These are phyloP conservation scores for Aspergillus ruber DNA, from an alignment of 2,329 filamentous ascomycete species.

Conservation along the genomic window DNA sequence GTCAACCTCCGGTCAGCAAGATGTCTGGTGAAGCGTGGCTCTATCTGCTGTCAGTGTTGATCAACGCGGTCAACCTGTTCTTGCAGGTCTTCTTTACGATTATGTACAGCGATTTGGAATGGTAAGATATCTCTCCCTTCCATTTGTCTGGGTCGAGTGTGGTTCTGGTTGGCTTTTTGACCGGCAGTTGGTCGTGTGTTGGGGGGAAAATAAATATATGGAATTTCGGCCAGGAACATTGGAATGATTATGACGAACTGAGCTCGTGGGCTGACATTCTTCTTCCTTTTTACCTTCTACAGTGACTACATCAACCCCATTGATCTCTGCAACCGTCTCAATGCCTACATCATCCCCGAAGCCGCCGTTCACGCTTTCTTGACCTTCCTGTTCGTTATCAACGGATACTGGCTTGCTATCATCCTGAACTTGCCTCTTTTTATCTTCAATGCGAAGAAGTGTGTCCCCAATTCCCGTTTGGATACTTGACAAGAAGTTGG, in stretches of 20 bases:
- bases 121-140: conserved; percentile 54
- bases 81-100: conserved; percentile 99
- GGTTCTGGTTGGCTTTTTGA: too few species aligned
- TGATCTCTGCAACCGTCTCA: conserved; percentile 99
- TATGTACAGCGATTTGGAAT: conserved; percentile 99
- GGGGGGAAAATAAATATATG: background rate
- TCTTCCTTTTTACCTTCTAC: conserved; percentile 9
- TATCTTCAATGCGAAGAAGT: conserved; percentile 97
- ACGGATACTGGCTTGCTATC: conserved; percentile 95
- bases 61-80: conserved; percentile 99
- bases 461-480: conserved; percentile 38
- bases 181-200: background rate
- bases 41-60: conserved; percentile 93
- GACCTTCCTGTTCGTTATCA: conserved; percentile 93
- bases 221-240: background rate
- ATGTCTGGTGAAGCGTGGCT: conserved; percentile 99
- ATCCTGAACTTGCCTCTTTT: conserved; percentile 87
- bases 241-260: conserved; percentile 6
- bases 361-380: conserved; percentile 94
- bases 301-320: conserved; percentile 99
- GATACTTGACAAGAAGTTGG: background rate
- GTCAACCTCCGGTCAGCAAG: conserved; percentile 28
- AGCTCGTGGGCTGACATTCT: conserved; percentile 21
- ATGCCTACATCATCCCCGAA: conserved; percentile 99
- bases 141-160: background rate